Evolutionary conservation across 768 basidiomycete species (phyloP).

Genomic region (Kwoniella mangroviensis): DNA sequence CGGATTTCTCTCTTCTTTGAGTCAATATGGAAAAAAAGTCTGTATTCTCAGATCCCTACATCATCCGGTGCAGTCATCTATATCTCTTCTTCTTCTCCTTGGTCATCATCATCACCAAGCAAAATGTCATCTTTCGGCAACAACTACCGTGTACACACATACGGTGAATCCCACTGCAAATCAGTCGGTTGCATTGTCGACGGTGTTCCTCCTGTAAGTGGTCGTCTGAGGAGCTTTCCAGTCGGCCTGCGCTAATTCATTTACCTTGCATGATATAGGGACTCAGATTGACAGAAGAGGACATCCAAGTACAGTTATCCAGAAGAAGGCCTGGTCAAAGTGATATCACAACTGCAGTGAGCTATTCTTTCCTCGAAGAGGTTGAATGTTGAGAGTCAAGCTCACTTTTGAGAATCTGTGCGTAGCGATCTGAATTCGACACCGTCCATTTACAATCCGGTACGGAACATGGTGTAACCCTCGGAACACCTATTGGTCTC

Average conservation of each 20-base stretch:
- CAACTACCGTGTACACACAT: constrained; percentile 92
- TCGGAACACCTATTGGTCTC: constrained; percentile 97
- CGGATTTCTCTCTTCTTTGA: neutral
- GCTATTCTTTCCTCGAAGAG: too few relatives aligned
- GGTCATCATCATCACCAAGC: neutral
- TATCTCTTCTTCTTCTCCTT: neutral
- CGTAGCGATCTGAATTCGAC: constrained; percentile 92
- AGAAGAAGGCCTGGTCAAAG: constrained; percentile 93
- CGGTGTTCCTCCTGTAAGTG: constrained; percentile 85
- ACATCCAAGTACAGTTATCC: constrained; percentile 89
- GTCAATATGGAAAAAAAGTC: constrained; percentile 3
- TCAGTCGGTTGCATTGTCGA: constrained; percentile 98
- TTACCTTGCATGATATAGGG: constrained; percentile 64
- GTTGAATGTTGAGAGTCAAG: too few relatives aligned
- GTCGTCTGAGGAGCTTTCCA: neutral
- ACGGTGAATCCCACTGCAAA: constrained; percentile 95
- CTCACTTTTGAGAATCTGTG: neutral
- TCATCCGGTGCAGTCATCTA: constrained; percentile 4
- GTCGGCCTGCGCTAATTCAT: constrained; percentile 24
- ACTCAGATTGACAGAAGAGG: constrained; percentile 73
- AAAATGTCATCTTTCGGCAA: constrained; percentile 94
- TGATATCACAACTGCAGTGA: constrained; percentile 90
- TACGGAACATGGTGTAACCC: constrained; percentile 87
- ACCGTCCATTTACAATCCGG: constrained; percentile 91
- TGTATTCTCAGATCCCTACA: constrained; percentile 3